A percentile compares a stretch with the other conserved stretches of the same genome.
phyloP scores from a whole-genome alignment of 805 yeast genomes.

The Ogataea saltuana region DNA sequence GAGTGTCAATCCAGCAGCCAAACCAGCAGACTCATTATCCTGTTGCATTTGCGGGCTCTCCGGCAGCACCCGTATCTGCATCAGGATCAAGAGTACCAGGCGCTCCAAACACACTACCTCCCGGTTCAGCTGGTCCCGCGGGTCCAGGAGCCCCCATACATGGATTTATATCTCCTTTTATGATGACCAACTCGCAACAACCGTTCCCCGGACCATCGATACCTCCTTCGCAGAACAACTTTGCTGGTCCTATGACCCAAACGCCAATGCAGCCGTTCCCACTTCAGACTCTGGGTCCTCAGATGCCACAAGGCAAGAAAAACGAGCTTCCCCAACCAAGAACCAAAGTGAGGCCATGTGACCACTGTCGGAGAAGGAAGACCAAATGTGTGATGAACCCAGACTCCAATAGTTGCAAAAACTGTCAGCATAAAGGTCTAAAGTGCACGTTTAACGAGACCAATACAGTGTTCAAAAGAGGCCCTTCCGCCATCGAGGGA shows the following conservation, averaged over 20 bases:
- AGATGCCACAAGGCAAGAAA: slow-evolving; percentile 12
- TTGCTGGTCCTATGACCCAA: slow-evolving; percentile 3
- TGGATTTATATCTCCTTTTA: slow-evolving; percentile 17
- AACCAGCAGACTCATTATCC: neutral
- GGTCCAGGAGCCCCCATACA: slow-evolving; percentile 6
- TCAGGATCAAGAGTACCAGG: no score
- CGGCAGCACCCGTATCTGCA: slow-evolving; percentile 3
- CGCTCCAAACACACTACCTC: no score
- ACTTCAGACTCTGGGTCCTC: slow-evolving; percentile 4
- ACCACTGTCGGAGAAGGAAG: slow-evolving; percentile 78
- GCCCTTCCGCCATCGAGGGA: slow-evolving; percentile 31
- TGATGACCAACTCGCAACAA: slow-evolving; percentile 14
- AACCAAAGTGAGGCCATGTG: slow-evolving; percentile 65
- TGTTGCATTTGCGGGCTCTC: neutral
- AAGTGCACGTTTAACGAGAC: slow-evolving; percentile 75
- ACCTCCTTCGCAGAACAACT: no score
- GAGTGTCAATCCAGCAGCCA: no score
- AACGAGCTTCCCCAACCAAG: slow-evolving; percentile 41
- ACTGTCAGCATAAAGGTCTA: slow-evolving; percentile 72
- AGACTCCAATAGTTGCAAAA: slow-evolving; percentile 63
- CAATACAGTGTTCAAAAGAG: slow-evolving; percentile 43
- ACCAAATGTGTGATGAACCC: slow-evolving; percentile 75
- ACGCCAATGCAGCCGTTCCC: slow-evolving; percentile 4
- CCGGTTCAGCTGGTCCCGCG: neutral
- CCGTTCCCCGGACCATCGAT: slow-evolving; percentile 9